phyloP scores from a whole-genome alignment of 805 yeast genomes.

The Metschnikowia rubicola region DNA sequence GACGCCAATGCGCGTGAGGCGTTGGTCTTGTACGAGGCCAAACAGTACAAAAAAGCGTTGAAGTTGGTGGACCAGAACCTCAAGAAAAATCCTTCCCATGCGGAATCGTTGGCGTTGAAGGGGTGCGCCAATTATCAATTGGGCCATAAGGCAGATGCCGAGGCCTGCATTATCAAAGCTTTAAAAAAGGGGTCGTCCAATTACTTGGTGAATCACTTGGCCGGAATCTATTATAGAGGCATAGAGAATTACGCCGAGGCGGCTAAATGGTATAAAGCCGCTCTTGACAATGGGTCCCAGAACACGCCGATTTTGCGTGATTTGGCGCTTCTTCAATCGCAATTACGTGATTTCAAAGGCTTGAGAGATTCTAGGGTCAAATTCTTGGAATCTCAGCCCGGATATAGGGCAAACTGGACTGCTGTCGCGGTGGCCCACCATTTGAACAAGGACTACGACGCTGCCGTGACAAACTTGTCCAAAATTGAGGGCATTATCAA shows the following conservation, averaged over 20 bases:
- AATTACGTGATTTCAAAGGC: conserved; percentile 67
- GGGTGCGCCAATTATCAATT: conserved; percentile 63
- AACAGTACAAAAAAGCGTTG: conserved; percentile 83
- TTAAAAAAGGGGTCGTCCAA: conserved; percentile 54
- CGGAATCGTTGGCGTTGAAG: conserved; percentile 81
- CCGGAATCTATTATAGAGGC: conserved; percentile 78
- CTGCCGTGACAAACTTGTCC: conserved; percentile 67
- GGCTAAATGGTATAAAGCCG: conserved; percentile 68
- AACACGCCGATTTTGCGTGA: conserved; percentile 82
- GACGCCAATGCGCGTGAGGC: conserved; percentile 78
- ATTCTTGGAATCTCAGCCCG: conserved; percentile 70
- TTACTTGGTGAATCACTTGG: conserved; percentile 76
- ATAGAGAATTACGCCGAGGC: conserved; percentile 72
- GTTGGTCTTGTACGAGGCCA: conserved; percentile 73
- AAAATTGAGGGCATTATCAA: conserved; percentile 73
- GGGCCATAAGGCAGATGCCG: conserved; percentile 63
- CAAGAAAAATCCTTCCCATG: conserved; percentile 71
- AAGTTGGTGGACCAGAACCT: conserved; percentile 70
- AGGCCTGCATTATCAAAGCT: conserved; percentile 57
- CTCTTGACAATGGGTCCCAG: conserved; percentile 72
- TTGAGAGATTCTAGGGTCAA: conserved; percentile 61
- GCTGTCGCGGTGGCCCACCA: conserved; percentile 83
- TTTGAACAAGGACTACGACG: conserved; percentile 60
- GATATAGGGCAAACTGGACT: conserved; percentile 89
- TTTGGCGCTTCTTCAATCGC: conserved; percentile 74